Base-by-base conservation (phyloP, 306 rosid species). In the Hippophae tibetana region DNA sequence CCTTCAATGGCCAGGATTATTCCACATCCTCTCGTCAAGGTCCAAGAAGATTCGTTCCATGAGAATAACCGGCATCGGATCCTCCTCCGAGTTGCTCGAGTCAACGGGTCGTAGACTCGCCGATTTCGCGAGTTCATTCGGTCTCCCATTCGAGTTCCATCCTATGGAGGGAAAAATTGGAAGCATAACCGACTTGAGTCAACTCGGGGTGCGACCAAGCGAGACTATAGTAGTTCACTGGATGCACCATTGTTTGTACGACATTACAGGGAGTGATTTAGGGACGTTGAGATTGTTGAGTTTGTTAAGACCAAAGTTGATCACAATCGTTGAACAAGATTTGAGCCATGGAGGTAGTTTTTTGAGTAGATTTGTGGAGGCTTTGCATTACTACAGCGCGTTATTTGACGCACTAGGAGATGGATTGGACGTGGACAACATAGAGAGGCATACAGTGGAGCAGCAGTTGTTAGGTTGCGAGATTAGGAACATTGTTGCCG, bases 381-480 rank as follows among this genome's bases (percentile, higher is more conserved):
- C 99, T 6, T 52, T 92, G 80, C 99, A 92, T 77, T 92, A 92
- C 66, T 92, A 92, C 81, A 88, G 99, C 82, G 99, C 99, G 84
- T 76, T 92, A 76, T 92, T 92, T 74, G 99, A 92, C 78, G 99
- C 99, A 73, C 95, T 92, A 0, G 99, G 99, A 59, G 99, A 88
- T 6, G 89, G 92, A 0, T 74, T 86, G 54, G 70, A 54, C 41
- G 72, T n/a, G 58, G 96, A 88, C 7, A 83, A 86, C 53, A 6
- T 75, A 0, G 99, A 92, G 75, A 69, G 99, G 73, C 90, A 92
- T 68, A 72, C 63, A 81, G 99, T 92, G 78, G 99, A 92, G 86
- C 99, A 88, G 86, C 95, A 92, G 73, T 27, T 87, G 73, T 68
- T 92, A 7, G 99, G 99, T 9, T 76, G 85, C 18, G 99, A 92